These are phyloP conservation scores for Fusarium sp. DNA, from an alignment of 2,329 filamentous ascomycete genomes.

Conservation along the genomic window DNA sequence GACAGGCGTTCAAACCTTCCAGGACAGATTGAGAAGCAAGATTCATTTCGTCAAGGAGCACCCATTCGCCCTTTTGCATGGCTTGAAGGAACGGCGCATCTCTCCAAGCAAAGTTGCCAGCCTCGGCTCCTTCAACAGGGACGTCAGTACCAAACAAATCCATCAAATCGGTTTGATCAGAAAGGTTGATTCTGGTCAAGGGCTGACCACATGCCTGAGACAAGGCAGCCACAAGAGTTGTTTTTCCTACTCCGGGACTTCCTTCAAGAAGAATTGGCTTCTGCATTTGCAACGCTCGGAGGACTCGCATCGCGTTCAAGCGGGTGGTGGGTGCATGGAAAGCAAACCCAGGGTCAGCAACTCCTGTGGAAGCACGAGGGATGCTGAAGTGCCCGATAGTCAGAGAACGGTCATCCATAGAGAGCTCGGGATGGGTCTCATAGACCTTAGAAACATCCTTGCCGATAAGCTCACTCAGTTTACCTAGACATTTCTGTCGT, in stretches of 20 bases:
- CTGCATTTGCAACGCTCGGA: conserved; percentile 85
- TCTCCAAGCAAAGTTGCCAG: conserved; percentile 93
- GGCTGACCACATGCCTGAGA: conserved; percentile 82
- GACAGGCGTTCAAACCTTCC: conserved; percentile 94
- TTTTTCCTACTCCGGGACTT: conserved; percentile 98
- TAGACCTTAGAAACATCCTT: conserved; percentile 74
- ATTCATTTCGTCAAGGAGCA: conserved; percentile 98
- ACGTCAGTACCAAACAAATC: conserved; percentile 97
- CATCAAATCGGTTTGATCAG: conserved; percentile 97
- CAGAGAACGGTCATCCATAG: conserved; percentile 62
- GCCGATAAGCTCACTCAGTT: conserved; percentile 74
- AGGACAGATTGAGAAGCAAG: conserved; percentile 95
- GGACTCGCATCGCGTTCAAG: conserved; percentile 88
- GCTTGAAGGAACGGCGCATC: conserved; percentile 95
- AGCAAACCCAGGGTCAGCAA: conserved; percentile 59
- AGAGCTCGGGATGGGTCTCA: conserved; percentile 68
- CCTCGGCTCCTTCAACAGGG: conserved; percentile 89
- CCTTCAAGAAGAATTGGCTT: conserved; percentile 96
- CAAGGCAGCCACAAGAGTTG: conserved; percentile 87
- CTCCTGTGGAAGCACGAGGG: conserved; percentile 57
- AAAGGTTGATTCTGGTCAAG: conserved; percentile 94
- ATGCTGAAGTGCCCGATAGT: conserved; percentile 81
- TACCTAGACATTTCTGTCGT: conserved; percentile 76
- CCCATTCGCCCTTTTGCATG: conserved; percentile 98
- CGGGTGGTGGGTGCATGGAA: conserved; percentile 91